Conservation (phyloP, 2,329 filamentous ascomycete species). For the Diaporthe sp. region DNA sequence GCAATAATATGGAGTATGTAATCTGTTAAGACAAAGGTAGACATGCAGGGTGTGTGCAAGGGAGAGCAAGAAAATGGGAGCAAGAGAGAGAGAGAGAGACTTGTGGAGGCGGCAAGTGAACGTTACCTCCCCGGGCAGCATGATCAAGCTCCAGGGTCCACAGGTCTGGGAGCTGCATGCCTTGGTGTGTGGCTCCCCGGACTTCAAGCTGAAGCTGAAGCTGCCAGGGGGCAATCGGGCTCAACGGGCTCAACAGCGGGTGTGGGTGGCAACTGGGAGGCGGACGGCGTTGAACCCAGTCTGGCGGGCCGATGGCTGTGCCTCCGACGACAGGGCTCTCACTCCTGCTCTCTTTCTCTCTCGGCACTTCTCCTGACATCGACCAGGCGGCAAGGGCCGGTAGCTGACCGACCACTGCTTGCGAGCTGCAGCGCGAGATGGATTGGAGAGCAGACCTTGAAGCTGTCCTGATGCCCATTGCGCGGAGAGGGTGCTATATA, state of each 20-base stretch:
- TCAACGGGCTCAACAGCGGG: neutral
- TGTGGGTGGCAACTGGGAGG: neutral
- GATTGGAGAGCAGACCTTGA: neutral
- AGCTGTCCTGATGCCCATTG: neutral
- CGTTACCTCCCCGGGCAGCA: conserved; percentile 7
- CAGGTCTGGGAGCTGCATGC: conserved; percentile 2
- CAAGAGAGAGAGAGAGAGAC: neutral
- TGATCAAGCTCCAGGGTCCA: neutral
- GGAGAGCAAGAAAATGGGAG: neutral
- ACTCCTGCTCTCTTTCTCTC: neutral
- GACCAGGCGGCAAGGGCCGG: neutral
- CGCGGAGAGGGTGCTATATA: neutral
- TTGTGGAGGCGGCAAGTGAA: neutral
- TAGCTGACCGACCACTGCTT: neutral
- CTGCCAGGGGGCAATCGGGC: neutral
- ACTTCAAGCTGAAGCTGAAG: conserved; percentile 9
- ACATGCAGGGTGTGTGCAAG: neutral
- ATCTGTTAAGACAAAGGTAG: neutral
- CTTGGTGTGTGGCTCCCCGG: neutral
- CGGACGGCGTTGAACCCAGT: conserved; percentile 18
- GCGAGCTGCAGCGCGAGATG: neutral
- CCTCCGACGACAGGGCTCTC: conserved; percentile 14
- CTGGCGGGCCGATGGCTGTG: conserved; percentile 31
- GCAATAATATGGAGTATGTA: neutral
- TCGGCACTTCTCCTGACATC: neutral